Evolutionary conservation across 1,284 basidiomycete genomes (phyloP), one percentile per base, ranked within the genome.

Genomic region (Trametes pubescens): DNA sequence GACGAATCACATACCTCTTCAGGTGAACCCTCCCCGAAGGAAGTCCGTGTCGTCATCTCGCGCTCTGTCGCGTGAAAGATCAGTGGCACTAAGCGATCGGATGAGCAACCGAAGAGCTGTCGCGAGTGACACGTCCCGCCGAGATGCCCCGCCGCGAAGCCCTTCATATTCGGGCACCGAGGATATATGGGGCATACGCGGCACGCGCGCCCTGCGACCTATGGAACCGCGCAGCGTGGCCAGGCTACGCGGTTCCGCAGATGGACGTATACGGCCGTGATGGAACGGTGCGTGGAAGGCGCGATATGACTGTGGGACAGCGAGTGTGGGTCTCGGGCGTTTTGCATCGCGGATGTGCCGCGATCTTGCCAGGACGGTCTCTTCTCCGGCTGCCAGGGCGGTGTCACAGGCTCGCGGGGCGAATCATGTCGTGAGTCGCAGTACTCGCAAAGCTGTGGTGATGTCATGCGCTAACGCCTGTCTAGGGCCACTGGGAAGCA

Each of bases 351-450:
- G 21, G 46, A 22, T 43, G 53, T 47, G 53, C 29, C 43, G 59
- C 54, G 24, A 49, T 51, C 48, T 43, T 49, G 58, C 13, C 14
- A 21, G 53, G 62, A 46, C 21, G 49, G 35, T 10, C 21, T 7
- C 22, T 11, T 24, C 16, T 21, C 55, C 46, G 59, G 49, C 48
- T 60, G 32, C 54, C 38, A 32, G 35, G 65, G 52, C 52, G 60
- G 35, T 38, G 65, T 22, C 58, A 62, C 54, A 64, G 56, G 59
- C 48, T 59, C 29, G 52, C 58, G 26, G 37, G 37, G 61, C 61
- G 44, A 67, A 64, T 51, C 64, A 61, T 34, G 48, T 65, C 54
- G 66, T 70, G 57, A 70, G 69, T 60, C 29, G 29, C 29, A 21
- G 18, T 21, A n/a, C 22, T n/a, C 13, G 26, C 14, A 18, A 9